phyloP scores from a whole-genome alignment of 768 basidiomycete species.

The Lyophyllum atratum region DNA sequence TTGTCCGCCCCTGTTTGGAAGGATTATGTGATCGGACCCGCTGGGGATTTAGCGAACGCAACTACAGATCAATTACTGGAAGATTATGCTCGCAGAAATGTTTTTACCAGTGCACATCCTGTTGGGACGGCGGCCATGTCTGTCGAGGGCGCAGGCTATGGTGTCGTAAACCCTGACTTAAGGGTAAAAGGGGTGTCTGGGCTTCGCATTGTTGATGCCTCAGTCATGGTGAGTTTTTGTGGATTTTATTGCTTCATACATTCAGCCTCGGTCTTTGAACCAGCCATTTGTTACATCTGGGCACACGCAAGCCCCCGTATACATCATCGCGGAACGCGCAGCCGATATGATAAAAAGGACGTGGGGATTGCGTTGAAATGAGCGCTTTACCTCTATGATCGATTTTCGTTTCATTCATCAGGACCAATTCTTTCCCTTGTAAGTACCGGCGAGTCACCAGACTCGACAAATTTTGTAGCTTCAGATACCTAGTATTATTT shows the following conservation, averaged over 20 bases:
- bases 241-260: background rate
- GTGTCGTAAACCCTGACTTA: conserved; percentile 35
- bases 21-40: conserved; percentile 18
- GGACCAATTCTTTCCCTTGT: no score
- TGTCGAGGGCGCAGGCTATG: conserved; percentile 19
- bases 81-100: conserved; percentile 12
- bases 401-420: background rate
- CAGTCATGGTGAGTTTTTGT: conserved; percentile 25
- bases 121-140: conserved; percentile 33
- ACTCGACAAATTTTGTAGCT: no score
- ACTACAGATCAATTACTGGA: conserved; percentile 25
- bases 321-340: conserved; percentile 24
- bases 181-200: conserved; percentile 30
- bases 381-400: background rate
- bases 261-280: background rate
- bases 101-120: conserved; percentile 23
- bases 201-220: conserved; percentile 36
- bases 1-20: conserved; percentile 20
- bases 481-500: no score
- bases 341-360: conserved; percentile 21
- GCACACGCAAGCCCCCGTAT: conserved; percentile 23
- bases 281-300: conserved; percentile 21
- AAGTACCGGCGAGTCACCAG: no score
- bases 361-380: background rate
- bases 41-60: background rate